phyloP scores from a whole-genome alignment of 495 filamentous ascomycete genomes.

The Lepidopterella palustris region DNA sequence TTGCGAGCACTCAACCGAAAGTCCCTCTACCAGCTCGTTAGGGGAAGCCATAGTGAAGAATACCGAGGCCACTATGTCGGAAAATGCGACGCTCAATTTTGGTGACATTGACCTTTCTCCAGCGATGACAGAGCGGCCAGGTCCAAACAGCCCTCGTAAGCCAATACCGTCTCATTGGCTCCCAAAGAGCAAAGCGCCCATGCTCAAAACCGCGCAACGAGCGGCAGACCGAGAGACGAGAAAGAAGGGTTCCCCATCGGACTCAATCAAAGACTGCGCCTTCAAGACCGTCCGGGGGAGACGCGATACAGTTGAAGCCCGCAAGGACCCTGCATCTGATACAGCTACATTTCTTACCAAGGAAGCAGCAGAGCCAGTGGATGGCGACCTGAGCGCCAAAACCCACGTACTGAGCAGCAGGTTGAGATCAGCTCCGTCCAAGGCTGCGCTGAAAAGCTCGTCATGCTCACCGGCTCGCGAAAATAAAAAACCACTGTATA shows the following conservation, averaged over 20 bases:
- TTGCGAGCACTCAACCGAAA: neutral
- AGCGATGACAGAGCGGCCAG: neutral
- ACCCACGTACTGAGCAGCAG: neutral
- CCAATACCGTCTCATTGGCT: constrained; percentile 9
- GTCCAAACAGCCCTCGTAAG: constrained; percentile 12
- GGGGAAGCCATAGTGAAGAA: neutral
- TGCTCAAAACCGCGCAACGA: constrained; percentile 12
- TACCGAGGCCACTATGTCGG: neutral
- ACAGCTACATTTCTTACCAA: constrained; percentile 12
- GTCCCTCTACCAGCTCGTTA: neutral
- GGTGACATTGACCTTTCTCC: neutral
- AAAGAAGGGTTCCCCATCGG: constrained; percentile 6
- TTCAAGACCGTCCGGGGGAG: constrained; percentile 6
- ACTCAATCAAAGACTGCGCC: neutral
- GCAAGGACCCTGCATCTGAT: constrained; percentile 3
- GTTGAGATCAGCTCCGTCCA: constrained; percentile 3
- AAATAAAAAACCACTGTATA: neutral
- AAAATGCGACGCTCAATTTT: neutral
- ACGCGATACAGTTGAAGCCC: constrained; percentile 6
- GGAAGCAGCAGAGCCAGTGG: constrained; percentile 7
- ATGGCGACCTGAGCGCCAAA: constrained; percentile 4
- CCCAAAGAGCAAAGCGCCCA: constrained; percentile 4
- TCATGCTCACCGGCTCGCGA: neutral
- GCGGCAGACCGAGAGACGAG: constrained; percentile 15
- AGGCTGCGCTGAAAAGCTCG: neutral